Base-by-base conservation (phyloP, 2,329 filamentous ascomycete species). In the Periconia digitata region DNA sequence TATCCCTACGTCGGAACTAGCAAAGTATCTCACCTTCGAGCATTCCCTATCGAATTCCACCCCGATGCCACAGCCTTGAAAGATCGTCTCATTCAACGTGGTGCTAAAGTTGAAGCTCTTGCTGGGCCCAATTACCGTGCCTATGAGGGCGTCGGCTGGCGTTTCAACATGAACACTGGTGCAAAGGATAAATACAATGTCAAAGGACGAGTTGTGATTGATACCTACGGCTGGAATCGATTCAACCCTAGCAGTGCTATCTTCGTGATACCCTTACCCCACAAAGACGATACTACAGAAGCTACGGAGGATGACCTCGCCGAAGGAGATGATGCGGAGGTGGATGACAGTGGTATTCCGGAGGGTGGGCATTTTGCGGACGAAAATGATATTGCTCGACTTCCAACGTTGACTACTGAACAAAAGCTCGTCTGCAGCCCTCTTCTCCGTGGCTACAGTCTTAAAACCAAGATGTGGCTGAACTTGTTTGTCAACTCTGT, bases 181-280 rank as follows among this genome's bases (percentile, higher is more conserved):
- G 56, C 55, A 15, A 69, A 64, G 49, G 70, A 75, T 51, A 74
- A 74, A 50, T 72, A 71, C 49, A 71, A 67, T 48, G 62, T 80
- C 50, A 76, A 76, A 48, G 75, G 76, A 24, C 48, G 59, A 35
- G 74, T 82, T 21, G 73, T 82, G 36, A 76, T 82, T 39, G 79
- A 82, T 50, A 73, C 74, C 0, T 73, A 78, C 27, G 78, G 77
- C 32, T 81, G 46, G 82, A 83, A 71, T 35, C 64, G 63, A 2
- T 80, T 79, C 62, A 73, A 78, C 32, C 74, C 77, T 0, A 67
- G 73, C 49, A 53, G 64, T 17, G 57, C 67, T 8, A 57, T 75
- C 58, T 76, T 66, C 46, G 66, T 73, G 10, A 60, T 62, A 2
- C 67, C 72, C 3, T 53, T 76, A 35, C 56, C 54, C 7, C 64